These are phyloP conservation scores for Skeletonema tropicum DNA, from an alignment of 108 stramenopile species.

Conservation along the genomic window DNA sequence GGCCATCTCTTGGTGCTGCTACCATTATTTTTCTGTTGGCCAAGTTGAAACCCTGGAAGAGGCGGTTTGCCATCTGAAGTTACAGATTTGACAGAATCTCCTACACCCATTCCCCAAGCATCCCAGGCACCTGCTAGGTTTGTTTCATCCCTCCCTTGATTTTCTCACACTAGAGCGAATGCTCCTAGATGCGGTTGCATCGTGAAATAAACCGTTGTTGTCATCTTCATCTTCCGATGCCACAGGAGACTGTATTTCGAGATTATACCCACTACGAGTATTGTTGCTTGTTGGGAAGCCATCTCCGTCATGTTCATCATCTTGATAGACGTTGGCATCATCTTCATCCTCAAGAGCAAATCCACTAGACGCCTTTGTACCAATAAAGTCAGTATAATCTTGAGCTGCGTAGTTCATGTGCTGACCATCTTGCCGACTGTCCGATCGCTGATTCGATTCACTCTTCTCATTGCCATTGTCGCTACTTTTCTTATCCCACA, in stretches of 20 bases:
- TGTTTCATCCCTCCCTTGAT: neutral
- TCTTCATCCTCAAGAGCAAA: constrained; percentile 88
- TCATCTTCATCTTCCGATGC: constrained; percentile 51
- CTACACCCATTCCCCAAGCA: constrained; percentile 37
- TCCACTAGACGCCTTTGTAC: constrained; percentile 68
- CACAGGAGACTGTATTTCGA: constrained; percentile 47
- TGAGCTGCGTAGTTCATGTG: constrained; percentile 46
- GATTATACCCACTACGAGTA: constrained; percentile 12
- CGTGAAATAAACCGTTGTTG: constrained; percentile 15
- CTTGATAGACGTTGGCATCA: constrained; percentile 76
- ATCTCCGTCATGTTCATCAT: constrained; percentile 23
- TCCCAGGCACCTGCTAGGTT: constrained; percentile 44
- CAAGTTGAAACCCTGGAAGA: constrained; percentile 41
- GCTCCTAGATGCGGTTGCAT: neutral
- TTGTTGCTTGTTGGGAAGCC: neutral
- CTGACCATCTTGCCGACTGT: constrained; percentile 2
- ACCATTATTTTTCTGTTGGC: neutral
- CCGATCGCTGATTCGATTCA: neutral
- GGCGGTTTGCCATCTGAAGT: constrained; percentile 47
- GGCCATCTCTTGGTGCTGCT: constrained; percentile 17
- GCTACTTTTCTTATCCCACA: constrained; percentile 19
- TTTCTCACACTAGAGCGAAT: neutral
- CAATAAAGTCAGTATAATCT: constrained; percentile 74
- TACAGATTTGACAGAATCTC: neutral
- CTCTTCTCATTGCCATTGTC: constrained; percentile 18